Evolutionary conservation across 2,329 filamentous ascomycete species (phyloP).

Genomic region (Alternaria alternata): DNA sequence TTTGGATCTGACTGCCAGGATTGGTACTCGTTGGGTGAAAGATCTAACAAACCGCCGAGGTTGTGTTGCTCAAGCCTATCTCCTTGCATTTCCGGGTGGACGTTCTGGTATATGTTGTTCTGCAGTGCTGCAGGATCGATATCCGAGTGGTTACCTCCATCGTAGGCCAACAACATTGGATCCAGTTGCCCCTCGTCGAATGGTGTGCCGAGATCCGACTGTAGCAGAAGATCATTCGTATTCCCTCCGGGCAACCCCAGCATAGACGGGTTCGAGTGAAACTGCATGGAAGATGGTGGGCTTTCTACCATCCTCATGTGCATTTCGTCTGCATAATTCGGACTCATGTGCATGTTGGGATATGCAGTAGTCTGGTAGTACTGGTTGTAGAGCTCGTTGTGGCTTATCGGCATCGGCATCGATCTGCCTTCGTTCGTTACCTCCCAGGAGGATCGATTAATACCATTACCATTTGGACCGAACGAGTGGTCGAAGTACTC

Average conservation of each 20-base stretch:
- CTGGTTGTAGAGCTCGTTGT: constrained; percentile 56
- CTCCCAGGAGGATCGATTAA: constrained; percentile 61
- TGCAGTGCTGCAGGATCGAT: constrained; percentile 31
- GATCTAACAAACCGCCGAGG: constrained; percentile 38
- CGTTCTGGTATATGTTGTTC: constrained; percentile 38
- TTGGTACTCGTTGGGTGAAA: constrained; percentile 39
- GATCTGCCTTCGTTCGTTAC: constrained; percentile 60
- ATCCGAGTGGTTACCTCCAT: constrained; percentile 33
- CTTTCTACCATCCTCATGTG: constrained; percentile 54
- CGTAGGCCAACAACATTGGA: constrained; percentile 53
- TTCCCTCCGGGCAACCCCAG: constrained; percentile 53
- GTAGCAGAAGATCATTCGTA: constrained; percentile 46
- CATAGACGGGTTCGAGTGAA: constrained; percentile 42
- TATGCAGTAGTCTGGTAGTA: constrained; percentile 62
- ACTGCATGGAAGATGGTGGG: constrained; percentile 37
- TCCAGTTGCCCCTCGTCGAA: constrained; percentile 51
- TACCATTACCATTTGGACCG: constrained; percentile 40
- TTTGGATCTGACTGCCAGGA: constrained; percentile 48
- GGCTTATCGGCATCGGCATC: constrained; percentile 56
- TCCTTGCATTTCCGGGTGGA: constrained; percentile 45
- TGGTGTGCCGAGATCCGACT: constrained; percentile 38
- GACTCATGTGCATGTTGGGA: constrained; percentile 44
- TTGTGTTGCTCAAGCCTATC: constrained; percentile 39
- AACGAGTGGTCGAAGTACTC: constrained; percentile 42
- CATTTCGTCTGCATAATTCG: constrained; percentile 46